Evolutionary conservation across 2,329 filamentous ascomycete genomes (phyloP).

Genomic region (Periconia sp.): DNA sequence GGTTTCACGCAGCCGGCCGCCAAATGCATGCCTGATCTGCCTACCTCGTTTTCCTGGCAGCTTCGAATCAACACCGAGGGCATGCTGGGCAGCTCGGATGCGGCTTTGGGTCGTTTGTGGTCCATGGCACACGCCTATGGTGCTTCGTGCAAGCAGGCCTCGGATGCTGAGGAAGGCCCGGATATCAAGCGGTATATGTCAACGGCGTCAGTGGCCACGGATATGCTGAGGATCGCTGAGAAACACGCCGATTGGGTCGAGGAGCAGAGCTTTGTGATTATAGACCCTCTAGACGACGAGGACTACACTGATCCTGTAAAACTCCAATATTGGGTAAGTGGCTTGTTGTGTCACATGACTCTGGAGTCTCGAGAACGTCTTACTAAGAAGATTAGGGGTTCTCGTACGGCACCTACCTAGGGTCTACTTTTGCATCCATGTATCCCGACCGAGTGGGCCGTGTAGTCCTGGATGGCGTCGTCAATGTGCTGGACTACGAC

Average conservation of each 20-base stretch:
- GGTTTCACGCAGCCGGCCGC: constrained; percentile 38
- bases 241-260: constrained; percentile 41
- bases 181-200: constrained; percentile 48
- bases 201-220: constrained; percentile 51
- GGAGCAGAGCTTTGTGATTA: constrained; percentile 6
- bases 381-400: constrained; percentile 34
- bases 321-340: neutral
- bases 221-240: constrained; percentile 55
- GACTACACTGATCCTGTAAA: constrained; percentile 3
- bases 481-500: constrained; percentile 41
- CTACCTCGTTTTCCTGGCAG: constrained; percentile 39
- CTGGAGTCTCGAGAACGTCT: no score
- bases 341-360: neutral
- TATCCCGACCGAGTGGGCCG: constrained; percentile 40
- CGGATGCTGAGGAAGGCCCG: constrained; percentile 27
- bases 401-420: constrained; percentile 52
- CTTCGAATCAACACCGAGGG: constrained; percentile 42
- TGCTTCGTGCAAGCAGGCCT: constrained; percentile 25
- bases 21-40: constrained; percentile 35
- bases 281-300: neutral
- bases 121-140: constrained; percentile 44
- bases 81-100: constrained; percentile 45
- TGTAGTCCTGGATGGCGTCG: constrained; percentile 49
- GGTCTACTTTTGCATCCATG: constrained; percentile 42
- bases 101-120: constrained; percentile 46